Conservation (phyloP, 2,329 filamentous ascomycete species). For the Trichophyton schoenleinii region DNA sequence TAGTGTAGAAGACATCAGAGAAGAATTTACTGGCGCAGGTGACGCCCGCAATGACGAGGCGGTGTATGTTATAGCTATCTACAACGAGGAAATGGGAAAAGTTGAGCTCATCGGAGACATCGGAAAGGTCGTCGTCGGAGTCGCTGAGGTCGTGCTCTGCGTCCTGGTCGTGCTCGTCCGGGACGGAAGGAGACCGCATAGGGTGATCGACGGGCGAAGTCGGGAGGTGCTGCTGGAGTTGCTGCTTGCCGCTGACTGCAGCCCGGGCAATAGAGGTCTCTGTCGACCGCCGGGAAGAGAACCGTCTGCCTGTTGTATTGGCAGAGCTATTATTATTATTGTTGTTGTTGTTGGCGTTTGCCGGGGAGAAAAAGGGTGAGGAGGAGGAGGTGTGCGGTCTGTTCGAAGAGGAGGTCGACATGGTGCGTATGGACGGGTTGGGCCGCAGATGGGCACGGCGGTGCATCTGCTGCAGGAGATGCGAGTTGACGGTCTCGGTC, state of each 20-base stretch:
- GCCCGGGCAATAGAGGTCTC: background rate
- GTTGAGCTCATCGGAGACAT: conserved; percentile 35
- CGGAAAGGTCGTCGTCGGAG: background rate
- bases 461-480: conserved; percentile 54
- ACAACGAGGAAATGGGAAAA: conserved; percentile 76
- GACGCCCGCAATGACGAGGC: conserved; percentile 89
- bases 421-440: conserved; percentile 12
- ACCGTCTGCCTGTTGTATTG: conserved; percentile 7
- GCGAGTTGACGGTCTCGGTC: conserved; percentile 86
- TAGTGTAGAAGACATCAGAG: conserved; percentile 96
- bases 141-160: conserved; percentile 14
- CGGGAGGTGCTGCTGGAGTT: background rate
- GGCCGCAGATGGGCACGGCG: conserved; percentile 18
- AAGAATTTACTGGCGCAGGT: conserved; percentile 99
- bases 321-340: too few species aligned
- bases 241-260: background rate
- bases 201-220: background rate
- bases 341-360: conserved; percentile 4
- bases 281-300: conserved; percentile 9
- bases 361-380: conserved; percentile 13
- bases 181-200: background rate
- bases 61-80: conserved; percentile 97
- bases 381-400: conserved; percentile 14
- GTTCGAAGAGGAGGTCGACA: conserved; percentile 12
- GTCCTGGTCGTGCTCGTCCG: conserved; percentile 5